Conservation (phyloP, 441 rosid genomes). For the Eutrema salsugineum region DNA sequence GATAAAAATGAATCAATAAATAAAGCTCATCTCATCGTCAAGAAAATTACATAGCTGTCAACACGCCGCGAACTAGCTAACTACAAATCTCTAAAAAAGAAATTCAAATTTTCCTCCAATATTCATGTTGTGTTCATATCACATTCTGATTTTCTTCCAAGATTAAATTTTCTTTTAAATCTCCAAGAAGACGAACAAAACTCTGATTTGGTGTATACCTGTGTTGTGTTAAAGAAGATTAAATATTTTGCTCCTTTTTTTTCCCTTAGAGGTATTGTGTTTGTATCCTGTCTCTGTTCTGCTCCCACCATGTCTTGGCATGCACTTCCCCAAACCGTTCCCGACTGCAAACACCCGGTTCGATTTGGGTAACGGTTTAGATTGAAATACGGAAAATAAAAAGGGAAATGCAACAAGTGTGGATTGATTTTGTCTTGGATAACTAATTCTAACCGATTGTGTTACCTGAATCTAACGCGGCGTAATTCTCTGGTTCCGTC, state of each 20-base stretch:
- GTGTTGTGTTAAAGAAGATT: constrained; percentile 27
- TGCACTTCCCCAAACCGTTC: constrained; percentile 92
- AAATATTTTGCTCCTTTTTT: not conserved
- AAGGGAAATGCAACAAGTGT: too few relatives aligned
- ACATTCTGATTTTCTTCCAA: constrained; percentile 2
- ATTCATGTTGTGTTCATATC: not conserved
- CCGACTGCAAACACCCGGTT: constrained; percentile 51
- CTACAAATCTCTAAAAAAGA: constrained; percentile 17
- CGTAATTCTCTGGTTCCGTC: constrained; percentile 96
- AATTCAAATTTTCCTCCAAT: not conserved
- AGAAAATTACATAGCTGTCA: constrained; percentile 19
- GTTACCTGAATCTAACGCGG: constrained; percentile 95
- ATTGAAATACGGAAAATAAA: too few relatives aligned
- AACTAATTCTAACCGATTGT: too few relatives aligned
- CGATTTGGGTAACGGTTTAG: not conserved
- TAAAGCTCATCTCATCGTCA: constrained; percentile 17
- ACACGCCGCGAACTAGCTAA: constrained; percentile 21
- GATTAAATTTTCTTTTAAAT: not conserved
- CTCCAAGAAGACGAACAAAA: constrained; percentile 15
- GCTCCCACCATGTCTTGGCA: constrained; percentile 98
- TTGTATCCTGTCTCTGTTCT: constrained; percentile 98
- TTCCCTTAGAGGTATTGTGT: constrained; percentile 74
- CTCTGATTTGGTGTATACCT: constrained; percentile 11
- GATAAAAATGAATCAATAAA: constrained; percentile 18
- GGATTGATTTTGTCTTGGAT: too few relatives aligned